These are phyloP conservation scores for Rhodocollybia butyracea DNA, from an alignment of 768 basidiomycete species.

Conservation along the genomic window DNA sequence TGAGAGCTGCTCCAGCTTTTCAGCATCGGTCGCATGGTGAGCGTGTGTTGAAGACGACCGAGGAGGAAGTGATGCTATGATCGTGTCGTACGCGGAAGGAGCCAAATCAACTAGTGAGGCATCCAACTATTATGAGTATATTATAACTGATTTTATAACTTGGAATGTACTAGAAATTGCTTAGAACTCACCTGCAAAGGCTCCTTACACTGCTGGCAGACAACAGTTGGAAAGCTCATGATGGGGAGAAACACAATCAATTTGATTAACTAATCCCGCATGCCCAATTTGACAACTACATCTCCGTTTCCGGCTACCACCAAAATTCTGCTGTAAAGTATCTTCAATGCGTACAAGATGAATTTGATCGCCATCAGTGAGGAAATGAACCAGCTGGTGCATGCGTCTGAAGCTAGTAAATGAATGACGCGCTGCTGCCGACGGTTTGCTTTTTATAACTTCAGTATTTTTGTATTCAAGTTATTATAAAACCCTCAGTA, in stretches of 20 bases:
- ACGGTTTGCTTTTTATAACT: too few species aligned
- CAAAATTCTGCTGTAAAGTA: too few species aligned
- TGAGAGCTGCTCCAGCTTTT: slow-evolving; percentile 45
- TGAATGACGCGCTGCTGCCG: slow-evolving; percentile 4
- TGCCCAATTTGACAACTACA: too few species aligned
- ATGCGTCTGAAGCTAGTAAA: neutral
- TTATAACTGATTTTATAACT: slow-evolving; percentile 6
- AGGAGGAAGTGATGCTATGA: slow-evolving; percentile 61
- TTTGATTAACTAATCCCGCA: neutral
- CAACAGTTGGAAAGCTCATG: slow-evolving; percentile 35
- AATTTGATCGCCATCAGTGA: neutral
- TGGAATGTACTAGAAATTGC: slow-evolving; percentile 10
- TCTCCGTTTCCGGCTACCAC: too few species aligned
- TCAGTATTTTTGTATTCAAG: neutral
- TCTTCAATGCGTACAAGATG: neutral
- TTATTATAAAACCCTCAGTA: slow-evolving; percentile 1
- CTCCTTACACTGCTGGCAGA: slow-evolving; percentile 91
- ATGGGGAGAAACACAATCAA: slow-evolving; percentile 10
- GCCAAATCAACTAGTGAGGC: slow-evolving; percentile 86
- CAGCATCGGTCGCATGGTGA: slow-evolving; percentile 34
- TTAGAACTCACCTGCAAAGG: slow-evolving; percentile 63
- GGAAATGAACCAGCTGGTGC: neutral
- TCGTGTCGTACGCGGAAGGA: slow-evolving; percentile 85
- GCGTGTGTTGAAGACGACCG: slow-evolving; percentile 30
- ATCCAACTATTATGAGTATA: slow-evolving; percentile 55